These are phyloP conservation scores for Fusarium citri DNA, from an alignment of 2,329 filamentous ascomycete genomes.

Conservation along the genomic window DNA sequence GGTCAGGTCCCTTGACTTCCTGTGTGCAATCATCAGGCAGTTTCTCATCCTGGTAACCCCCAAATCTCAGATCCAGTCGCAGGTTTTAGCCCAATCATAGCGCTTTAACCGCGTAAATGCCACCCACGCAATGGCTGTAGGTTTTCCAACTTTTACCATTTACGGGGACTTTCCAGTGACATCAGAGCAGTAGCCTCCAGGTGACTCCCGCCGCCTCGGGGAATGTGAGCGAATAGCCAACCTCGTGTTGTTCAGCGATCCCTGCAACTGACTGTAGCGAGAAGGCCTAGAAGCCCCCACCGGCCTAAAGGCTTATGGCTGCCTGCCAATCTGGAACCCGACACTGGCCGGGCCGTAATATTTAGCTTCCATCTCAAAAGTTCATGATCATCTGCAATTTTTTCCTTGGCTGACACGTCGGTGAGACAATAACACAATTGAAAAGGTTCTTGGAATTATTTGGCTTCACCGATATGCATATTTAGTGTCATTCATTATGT, in stretches of 20 bases:
- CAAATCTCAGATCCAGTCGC: slow-evolving; percentile 35
- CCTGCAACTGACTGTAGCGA: slow-evolving; percentile 4
- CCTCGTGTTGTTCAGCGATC: slow-evolving; percentile 39
- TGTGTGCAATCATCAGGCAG: slow-evolving; percentile 38
- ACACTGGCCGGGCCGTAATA: slow-evolving; percentile 35
- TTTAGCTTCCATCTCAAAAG: neutral
- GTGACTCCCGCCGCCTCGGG: slow-evolving; percentile 18
- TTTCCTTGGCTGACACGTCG: slow-evolving; percentile 17
- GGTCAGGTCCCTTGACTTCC: slow-evolving; percentile 28
- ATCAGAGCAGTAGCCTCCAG: slow-evolving; percentile 31
- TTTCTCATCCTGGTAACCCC: slow-evolving; percentile 18
- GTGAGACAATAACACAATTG: slow-evolving; percentile 11
- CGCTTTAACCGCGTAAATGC: neutral
- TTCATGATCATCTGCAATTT: slow-evolving; percentile 21
- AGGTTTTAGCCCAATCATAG: slow-evolving; percentile 24
- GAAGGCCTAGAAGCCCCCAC: neutral
- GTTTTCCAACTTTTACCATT: slow-evolving; percentile 6
- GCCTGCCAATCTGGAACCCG: slow-evolving; percentile 25
- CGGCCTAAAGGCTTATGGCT: neutral
- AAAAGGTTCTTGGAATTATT: neutral
- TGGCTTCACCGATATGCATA: neutral
- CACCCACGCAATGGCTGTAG: slow-evolving; percentile 15
- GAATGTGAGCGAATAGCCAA: slow-evolving; percentile 35
- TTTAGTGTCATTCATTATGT: neutral
- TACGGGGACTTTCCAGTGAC: slow-evolving; percentile 28